Evolutionary conservation across 306 rosid genomes (phyloP).

Genomic region (Vigna angularis): DNA sequence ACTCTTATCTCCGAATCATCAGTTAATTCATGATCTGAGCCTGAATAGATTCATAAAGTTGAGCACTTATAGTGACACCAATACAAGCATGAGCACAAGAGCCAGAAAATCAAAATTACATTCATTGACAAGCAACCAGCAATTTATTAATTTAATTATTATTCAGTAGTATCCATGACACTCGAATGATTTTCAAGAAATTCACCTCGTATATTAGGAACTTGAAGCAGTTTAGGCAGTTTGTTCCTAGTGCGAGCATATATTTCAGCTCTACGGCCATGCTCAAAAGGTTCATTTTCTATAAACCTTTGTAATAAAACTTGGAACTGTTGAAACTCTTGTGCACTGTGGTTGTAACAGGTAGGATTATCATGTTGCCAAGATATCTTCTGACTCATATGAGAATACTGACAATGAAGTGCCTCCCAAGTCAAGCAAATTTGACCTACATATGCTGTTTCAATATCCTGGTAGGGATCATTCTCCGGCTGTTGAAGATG

Average conservation of each 20-base stretch:
- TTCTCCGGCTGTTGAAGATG: slow-evolving; percentile 72
- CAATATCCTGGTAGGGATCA: slow-evolving; percentile 73
- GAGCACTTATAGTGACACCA: slow-evolving; percentile 13
- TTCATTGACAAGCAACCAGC: slow-evolving; percentile 15
- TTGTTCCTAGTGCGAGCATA: slow-evolving; percentile 73
- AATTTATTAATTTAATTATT: neutral
- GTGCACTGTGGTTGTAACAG: slow-evolving; percentile 79
- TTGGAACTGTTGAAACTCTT: slow-evolving; percentile 92
- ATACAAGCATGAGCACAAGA: slow-evolving; percentile 18
- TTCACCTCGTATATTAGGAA: slow-evolving; percentile 82
- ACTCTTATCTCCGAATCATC: slow-evolving; percentile 64
- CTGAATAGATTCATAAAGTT: slow-evolving; percentile 54
- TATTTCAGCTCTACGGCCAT: slow-evolving; percentile 72
- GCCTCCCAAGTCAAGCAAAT: slow-evolving; percentile 96
- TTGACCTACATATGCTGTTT: slow-evolving; percentile 94
- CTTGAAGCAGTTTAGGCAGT: slow-evolving; percentile 83
- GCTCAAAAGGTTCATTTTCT: slow-evolving; percentile 96
- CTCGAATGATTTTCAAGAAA: neutral
- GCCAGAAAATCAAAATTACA: neutral
- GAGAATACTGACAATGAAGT: slow-evolving; percentile 93
- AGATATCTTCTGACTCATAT: slow-evolving; percentile 72
- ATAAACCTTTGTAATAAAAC: slow-evolving; percentile 90
- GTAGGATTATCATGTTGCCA: slow-evolving; percentile 82
- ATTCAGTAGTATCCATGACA: slow-evolving; percentile 17
- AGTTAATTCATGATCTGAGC: slow-evolving; percentile 62